Evolutionary conservation across 208 protist species (phyloP).

Genomic region (Leishmania tarentolae): DNA sequence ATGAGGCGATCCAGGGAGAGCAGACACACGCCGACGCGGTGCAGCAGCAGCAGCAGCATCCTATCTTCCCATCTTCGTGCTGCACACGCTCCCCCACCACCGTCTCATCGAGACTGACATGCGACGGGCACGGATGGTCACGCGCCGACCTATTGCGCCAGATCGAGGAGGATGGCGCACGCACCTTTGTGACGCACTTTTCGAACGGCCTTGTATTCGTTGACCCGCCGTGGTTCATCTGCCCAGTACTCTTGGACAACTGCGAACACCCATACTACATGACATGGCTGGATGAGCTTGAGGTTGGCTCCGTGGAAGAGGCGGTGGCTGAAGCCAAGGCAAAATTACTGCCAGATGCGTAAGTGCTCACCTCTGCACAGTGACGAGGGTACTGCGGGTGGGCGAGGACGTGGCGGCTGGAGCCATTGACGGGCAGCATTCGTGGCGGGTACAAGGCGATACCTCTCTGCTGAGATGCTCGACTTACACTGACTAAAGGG

Average conservation of each 20-base stretch:
- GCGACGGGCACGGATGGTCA: neutral
- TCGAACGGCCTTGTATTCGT: conserved; percentile 46
- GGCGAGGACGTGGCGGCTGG: no score
- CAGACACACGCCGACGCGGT: neutral
- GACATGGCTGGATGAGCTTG: conserved; percentile 61
- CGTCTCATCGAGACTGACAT: neutral
- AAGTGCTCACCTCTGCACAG: neutral
- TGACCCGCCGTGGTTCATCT: conserved; percentile 80
- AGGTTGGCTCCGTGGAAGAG: conserved; percentile 47
- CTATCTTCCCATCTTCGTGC: neutral
- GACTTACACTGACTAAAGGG: neutral
- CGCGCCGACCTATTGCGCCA: neutral
- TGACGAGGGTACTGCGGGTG: neutral
- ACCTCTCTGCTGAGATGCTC: neutral
- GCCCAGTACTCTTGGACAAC: conserved; percentile 55
- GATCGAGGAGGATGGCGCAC: conserved; percentile 7
- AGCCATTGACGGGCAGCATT: neutral
- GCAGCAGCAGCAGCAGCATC: neutral
- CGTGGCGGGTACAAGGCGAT: neutral
- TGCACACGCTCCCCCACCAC: neutral
- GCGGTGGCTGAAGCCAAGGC: conserved; percentile 34
- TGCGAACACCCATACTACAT: conserved; percentile 74
- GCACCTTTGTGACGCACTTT: conserved; percentile 28
- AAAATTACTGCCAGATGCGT: conserved; percentile 9
- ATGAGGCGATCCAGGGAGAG: neutral